Evolutionary conservation across 305 asterid genomes (phyloP), one percentile per base, ranked within the genome.

Genomic region (Fraxinus sp.): DNA sequence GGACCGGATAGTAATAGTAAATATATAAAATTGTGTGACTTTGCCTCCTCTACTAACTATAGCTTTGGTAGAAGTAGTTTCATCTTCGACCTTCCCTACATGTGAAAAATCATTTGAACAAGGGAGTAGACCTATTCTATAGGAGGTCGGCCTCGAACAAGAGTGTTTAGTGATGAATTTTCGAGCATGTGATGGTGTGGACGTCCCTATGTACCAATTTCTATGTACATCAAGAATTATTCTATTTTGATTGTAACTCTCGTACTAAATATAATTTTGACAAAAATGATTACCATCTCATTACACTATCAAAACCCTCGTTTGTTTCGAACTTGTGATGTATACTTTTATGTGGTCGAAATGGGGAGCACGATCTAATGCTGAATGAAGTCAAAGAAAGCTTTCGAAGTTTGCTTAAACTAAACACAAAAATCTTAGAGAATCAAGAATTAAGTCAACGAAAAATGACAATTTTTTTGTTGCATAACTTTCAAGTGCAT

Each of bases 401-500:
- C 18, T 16, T 30, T 71, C 41, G 9, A 33, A 71, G 22, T 16
- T 16, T 16, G 44, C 44, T 32, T 71, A 71, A 71, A 71, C 44
- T 30, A 32, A 30, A 71, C 76, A 71, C 76, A 14, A 71, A 13
- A 71, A 30, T 30, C 39, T 70, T 70, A 13, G 11, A 71, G 76
- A 71, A 71, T 7, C 41, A 30, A 30, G 22, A 30, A 71, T 71
- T 14, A 71, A 71, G 76, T 71, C 76, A 71, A 71, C 46, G 46
- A 4, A 71, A 32, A 71, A 33, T 32, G 26, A 30, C 44, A 30
- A 71, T 71, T 71, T 26, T 66, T 73, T 52, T n/a, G 37, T 32
- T 24, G 73, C 79, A 14, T 74, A 52, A 74, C 80, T 37, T 71
- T 26, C 74, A 71, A 71, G 76, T 32, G 41, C 24, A 32, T 71